Evolutionary conservation across 768 basidiomycete species (phyloP), one percentile per base, ranked within the genome.

Genomic region (Podaxis sp.): DNA sequence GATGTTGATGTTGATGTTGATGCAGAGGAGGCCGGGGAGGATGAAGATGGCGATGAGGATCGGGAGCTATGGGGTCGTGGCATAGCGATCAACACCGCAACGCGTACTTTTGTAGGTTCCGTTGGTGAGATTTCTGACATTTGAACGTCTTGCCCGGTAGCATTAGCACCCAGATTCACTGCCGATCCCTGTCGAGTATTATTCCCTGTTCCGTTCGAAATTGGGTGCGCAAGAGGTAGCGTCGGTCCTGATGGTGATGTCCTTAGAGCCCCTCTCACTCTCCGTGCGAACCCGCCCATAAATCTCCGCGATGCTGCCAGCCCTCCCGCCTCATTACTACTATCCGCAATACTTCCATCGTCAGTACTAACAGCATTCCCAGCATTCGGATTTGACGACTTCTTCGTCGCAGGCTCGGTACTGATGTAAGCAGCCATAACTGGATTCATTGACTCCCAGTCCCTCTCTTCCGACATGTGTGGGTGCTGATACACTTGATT

Each of bases 81-180:
- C 81, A 82, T 80, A 4, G 81, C 79, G 43, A 82, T 77, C 36
- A 82, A 69, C 17, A 82, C 78, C 0, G 77, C 75, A 33, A 82
- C 72, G 38, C 72, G 73, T 25, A 82, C 69, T 49, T 68, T 61
- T 33, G 47, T 52, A 11, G 61, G 60, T 17, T 54, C 43, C 17
- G n/a, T 47, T 24, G 63, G 47, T 17, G 51, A 37, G 19, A 51
- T 43, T 29, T 64, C 52, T 9, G 57, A 22, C 47, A 57, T 51
- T 29, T 40, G 65, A 9, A 47, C 51, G 8, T 51, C 51, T 49
- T 59, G 55, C 15, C 22, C 56, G 46, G 56, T 13, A 38, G 46
- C 19, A 22, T 29, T 51, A 38, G 63, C 40, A 22, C 57, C 55
- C 37, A 60, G 15, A 52, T 59, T 55, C 19, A 51, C 19, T 8